Evolutionary conservation across 805 yeast species (phyloP).

Genomic region (Spathaspora passalidarum): DNA sequence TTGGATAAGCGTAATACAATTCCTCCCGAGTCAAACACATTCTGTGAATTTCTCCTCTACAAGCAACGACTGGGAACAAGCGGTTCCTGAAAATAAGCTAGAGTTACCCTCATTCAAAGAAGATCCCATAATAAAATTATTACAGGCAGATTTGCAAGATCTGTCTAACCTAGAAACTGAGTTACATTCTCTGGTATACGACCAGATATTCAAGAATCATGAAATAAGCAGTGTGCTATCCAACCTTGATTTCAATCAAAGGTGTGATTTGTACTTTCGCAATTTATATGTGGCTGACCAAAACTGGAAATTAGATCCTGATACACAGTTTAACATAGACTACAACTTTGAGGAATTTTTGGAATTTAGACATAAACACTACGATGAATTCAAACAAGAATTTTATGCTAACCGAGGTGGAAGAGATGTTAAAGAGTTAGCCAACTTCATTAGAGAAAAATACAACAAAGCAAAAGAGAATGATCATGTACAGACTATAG

Average conservation of each 20-base stretch:
- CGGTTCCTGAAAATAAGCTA: not conserved
- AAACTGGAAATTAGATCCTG: constrained; percentile 42
- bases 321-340: constrained; percentile 14
- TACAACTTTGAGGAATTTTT: constrained; percentile 23
- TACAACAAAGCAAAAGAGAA: constrained; percentile 19
- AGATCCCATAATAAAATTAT: not conserved
- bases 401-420: constrained; percentile 1
- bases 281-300: constrained; percentile 33
- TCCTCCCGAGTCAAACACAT: not conserved
- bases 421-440: constrained; percentile 7
- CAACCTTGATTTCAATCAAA: constrained; percentile 8
- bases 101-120: not conserved
- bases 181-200: constrained; percentile 18
- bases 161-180: not conserved
- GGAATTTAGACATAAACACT: constrained; percentile 17
- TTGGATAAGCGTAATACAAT: not conserved
- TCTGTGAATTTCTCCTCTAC: not conserved
- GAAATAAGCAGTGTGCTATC: constrained; percentile 18
- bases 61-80: not conserved
- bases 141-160: too few relatives aligned
- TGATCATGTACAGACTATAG: constrained; percentile 26
- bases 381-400: constrained; percentile 15
- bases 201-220: constrained; percentile 19
- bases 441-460: constrained; percentile 23
- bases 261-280: constrained; percentile 43